Base-by-base conservation (phyloP, 2,329 filamentous ascomycete genomes). In the Pseudogymnoascus sp. region DNA sequence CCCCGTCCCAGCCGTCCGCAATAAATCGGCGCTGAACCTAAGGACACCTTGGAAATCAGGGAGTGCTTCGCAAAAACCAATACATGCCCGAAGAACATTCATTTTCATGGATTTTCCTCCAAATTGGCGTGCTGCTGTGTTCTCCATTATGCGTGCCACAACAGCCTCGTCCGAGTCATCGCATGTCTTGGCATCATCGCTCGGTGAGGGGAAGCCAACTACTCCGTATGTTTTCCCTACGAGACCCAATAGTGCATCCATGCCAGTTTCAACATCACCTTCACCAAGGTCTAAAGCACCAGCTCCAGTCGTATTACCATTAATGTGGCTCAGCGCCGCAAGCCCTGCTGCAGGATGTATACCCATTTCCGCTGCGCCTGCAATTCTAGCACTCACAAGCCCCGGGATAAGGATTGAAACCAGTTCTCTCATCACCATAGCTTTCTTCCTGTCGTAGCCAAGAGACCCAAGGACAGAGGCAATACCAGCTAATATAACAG, bases 311-410 rank as follows among this genome's bases (percentile, higher is more conserved):
- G 72, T 73, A 41, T 78, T 78, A 1, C 79, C 77, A 61, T 75
- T 77, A 2, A 76, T 73, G 9, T 82, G 77, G 65, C 85, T 88
- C 30, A 94, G 76, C 11, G 87, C 86, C 25, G 91, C 86, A 58
- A 97, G 77, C 0, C 91, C 92, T 8, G 93, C 91, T 16, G 93
- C 93, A 39, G 94, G 94, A 74, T 97, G 93, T 35, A 99, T 90
- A 3, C 93, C 94, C 69, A 94, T 90, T 70, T 97, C 94, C n/a
- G 94, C 92, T 39, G 94, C 94, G 32, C 93, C 93, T 57, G 93
- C 82, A 54, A 95, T 97, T 38, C 94, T 84, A 14, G 94, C 94
- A 73, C 97, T 91, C 4, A 96, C 87, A 7, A 99, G 79, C 2
- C 90, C 91, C 34, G 87, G 87, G 59, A 95, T 90, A 39, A 97